Evolutionary conservation across 2,329 filamentous ascomycete species (phyloP), one percentile per base, ranked within the genome.

Genomic region (Verticillium nonalfalfae): DNA sequence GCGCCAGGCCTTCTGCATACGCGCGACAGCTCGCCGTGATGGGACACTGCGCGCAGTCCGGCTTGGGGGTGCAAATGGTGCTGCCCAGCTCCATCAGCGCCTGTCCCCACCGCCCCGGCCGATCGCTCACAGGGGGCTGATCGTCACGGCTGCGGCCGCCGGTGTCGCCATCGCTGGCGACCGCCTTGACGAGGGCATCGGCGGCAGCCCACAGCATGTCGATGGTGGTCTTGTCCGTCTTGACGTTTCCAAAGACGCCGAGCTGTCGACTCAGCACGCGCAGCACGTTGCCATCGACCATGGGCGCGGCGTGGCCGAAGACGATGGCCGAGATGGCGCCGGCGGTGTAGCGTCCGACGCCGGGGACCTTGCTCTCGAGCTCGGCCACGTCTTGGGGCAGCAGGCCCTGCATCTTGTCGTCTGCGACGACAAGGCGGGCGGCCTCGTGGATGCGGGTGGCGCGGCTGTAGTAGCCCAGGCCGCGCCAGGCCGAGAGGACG

Each of bases 71-170:
- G 66, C 85, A 88, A 1, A 88, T 69, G 0, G 85, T 88, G 64
- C 84, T 87, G 3, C 85, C 85, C 4, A 88, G 75, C 67, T 88
- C 85, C 85, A 88, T 88, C 33, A 88, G 71, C 0, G 83, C 85
- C 68, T 88, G 85, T 0, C 86, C 86, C 85, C 85, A 88, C 63
- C 80, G 72, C 0, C 85, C 85, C 0, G 85, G 85, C 26, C 81
- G 71, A 59, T 83, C 78, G 60, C 80, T 86, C 14, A 69, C 64
- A 26, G 71, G 66, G 0, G 68, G 68, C 6, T 71, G 68, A 2
- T 69, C 65, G 9, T 65, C 62, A 0, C 62, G 57, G 7, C 31
- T 15, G 4, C 39, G 61, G 1, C 65, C 66, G 1, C 65, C 66
- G 0, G 63, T 66, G 0, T 65, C 66, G 0, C 65, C 66, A 59